Evolutionary conservation across 2,329 filamentous ascomycete species (phyloP), one percentile per base, ranked within the genome.

Genomic region (Epichloe elymi): DNA sequence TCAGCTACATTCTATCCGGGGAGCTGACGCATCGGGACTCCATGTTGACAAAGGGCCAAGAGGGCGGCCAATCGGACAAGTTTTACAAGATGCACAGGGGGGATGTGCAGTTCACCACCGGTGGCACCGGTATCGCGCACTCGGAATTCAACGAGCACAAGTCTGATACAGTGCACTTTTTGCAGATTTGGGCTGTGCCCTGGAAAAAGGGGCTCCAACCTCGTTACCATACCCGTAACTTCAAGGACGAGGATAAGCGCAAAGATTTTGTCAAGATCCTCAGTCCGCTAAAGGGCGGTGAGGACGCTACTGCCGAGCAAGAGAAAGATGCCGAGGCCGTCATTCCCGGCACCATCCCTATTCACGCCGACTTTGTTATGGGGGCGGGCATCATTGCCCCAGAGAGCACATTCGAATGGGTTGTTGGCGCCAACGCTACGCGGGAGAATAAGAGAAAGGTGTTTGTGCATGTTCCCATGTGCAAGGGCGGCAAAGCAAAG

Each of bases 21-120:
- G 86, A 91, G 68, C 78, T 95, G 55, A 91, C 89, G 46, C 89
- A 95, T 71, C 83, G 88, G 46, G 88, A 95, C 69, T 86, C 80
- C 54, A 90, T 94, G 83, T 78, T 87, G 59, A 79, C 79, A 65
- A 87, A 83, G 67, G 80, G 80, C 44, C 67, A 72, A 19, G 82
- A 85, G 61, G 79, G 74, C 20, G 73, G 64, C 15, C 68, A 72
- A 55, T 75, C 76, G 42, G 80, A 86, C 63, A 73, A 79, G 58
- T 87, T 86, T 62, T 86, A 74, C 61, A 73, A 79, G 36, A 83
- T 95, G 73, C 78, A 78, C 60, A 75, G 87, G 38, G 87, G 88
- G 12, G 88, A 94, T 65, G 86, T 95, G 43, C 88, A 95, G 62
- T 95, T 94, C 67, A 95, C 88, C 10, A 89, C 84, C 14, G 88